Base-by-base conservation (phyloP, 1,284 basidiomycete species). In the Ganoderma multipileum region DNA sequence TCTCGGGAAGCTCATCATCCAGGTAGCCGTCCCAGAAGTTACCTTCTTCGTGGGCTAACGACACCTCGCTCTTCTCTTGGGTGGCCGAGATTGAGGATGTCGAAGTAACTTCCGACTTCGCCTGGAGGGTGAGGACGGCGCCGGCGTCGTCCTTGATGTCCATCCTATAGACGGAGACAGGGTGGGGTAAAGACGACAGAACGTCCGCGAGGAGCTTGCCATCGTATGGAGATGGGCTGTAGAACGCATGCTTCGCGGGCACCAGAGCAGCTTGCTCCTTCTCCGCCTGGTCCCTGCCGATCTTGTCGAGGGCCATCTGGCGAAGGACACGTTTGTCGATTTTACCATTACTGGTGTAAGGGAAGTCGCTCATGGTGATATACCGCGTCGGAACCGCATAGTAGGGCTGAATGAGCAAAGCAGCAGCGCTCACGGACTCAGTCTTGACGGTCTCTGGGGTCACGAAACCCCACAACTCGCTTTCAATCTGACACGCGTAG, bases 301-400 rank as follows among this genome's bases (percentile, higher is more conserved):
- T 42, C 47, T 76, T 70, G 61, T 81, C 79, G 36, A 82, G 71
- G 0, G 84, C 86, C 41, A 86, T 68, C 59, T 82, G 80, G 20
- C 83, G 82, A 28, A 89, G 79, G 18, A 80, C 84, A 50, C 82
- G 77, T 73, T 87, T 87, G 77, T 89, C 87, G 33, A 84, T 84
- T 76, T 89, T 89, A 28, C 77, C 77, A 61, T 79, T 79, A 44
- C 76, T 77, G 30, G 87, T 89, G 70, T 84, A 81, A 16, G 87
- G 87, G 69, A 89, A 84, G 30, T 80, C 78, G 41, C 79, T 78
- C 68, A 88, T 76, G 5, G 79, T 75, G 55, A 85, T 68, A 69
- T 83, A 83, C 47, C 81, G 81, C 0, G 83, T 82, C 2, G 88
- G 88, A 18, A 88, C 85, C 5, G 87, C 87, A 75, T 89, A 89